phyloP scores from a whole-genome alignment of 1,284 basidiomycete species.

The Sphagnurus paluster region DNA sequence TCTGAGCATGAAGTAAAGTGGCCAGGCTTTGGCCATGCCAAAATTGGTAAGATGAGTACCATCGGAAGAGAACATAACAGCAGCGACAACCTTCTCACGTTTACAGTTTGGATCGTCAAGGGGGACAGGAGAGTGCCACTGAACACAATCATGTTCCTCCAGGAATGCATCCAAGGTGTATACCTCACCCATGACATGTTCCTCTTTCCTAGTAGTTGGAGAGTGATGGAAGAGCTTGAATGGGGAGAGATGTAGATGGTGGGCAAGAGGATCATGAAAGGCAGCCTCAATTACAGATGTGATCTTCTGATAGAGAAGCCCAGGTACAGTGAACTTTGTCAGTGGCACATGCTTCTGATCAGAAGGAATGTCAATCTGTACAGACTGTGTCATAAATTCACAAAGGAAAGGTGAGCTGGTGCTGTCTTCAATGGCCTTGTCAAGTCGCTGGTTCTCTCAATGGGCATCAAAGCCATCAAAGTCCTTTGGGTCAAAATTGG shows the following conservation, averaged over 20 bases:
- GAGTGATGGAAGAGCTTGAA: slow-evolving; percentile 30
- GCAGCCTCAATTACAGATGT: slow-evolving; percentile 26
- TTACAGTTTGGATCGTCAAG: slow-evolving; percentile 20
- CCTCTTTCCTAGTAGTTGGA: slow-evolving; percentile 15
- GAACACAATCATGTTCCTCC: slow-evolving; percentile 26
- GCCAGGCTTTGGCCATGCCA: slow-evolving; percentile 26
- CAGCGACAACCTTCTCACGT: slow-evolving; percentile 22
- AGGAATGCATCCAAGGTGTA: slow-evolving; percentile 32
- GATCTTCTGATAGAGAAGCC: slow-evolving; percentile 26
- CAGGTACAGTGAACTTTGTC: slow-evolving; percentile 24
- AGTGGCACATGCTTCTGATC: slow-evolving; percentile 19
- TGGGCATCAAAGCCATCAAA: slow-evolving; percentile 6
- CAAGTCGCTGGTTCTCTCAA: slow-evolving; percentile 9
- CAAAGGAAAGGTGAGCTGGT: slow-evolving; percentile 8
- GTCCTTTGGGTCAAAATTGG: slow-evolving; percentile 6
- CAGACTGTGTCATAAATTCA: slow-evolving; percentile 13
- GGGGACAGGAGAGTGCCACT: slow-evolving; percentile 10
- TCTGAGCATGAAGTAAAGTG: slow-evolving; percentile 23
- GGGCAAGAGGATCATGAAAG: slow-evolving; percentile 25
- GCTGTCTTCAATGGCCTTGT: slow-evolving; percentile 9
- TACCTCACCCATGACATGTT: slow-evolving; percentile 27
- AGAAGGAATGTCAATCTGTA: slow-evolving; percentile 31
- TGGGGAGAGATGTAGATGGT: slow-evolving; percentile 29
- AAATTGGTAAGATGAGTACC: slow-evolving; percentile 26
- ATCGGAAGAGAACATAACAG: slow-evolving; percentile 25